Conservation (phyloP, 225 moss, liverwort and hornwort genomes). For the Pleurozium schreberi region DNA sequence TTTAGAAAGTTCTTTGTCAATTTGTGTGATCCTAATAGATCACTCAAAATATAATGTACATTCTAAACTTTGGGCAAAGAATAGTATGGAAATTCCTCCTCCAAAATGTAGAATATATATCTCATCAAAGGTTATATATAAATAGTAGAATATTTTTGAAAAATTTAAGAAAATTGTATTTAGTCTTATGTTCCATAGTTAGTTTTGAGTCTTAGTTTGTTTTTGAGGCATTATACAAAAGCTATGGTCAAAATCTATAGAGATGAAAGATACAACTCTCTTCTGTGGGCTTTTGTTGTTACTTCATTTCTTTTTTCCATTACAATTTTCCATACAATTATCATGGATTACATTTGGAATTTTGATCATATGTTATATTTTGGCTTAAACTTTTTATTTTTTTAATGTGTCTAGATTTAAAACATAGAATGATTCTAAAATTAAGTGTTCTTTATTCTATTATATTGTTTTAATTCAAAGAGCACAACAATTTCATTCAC, state of each 20-base stretch:
- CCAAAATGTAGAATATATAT: fast-evolving
- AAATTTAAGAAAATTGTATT: not conserved
- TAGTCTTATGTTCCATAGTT: fast-evolving
- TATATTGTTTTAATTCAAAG: not conserved
- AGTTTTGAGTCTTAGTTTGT: not conserved
- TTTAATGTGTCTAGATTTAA: not conserved
- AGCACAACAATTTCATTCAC: not conserved
- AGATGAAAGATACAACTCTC: fast-evolving
- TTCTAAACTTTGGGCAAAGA: not conserved
- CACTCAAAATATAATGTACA: fast-evolving
- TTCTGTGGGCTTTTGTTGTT: not conserved
- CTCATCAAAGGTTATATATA: fast-evolving
- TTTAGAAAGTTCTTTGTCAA: not conserved
- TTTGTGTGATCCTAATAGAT: not conserved
- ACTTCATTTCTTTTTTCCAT: not conserved
- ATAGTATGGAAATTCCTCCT: fast-evolving
- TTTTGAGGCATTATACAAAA: not conserved
- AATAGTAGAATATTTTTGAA: not conserved
- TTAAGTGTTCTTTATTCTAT: too few species aligned
- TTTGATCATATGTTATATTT: not conserved
- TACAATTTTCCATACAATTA: not conserved
- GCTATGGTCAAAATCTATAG: not conserved
- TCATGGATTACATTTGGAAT: not conserved
- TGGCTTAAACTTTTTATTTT: not conserved
- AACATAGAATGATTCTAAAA: fast-evolving